phyloP scores from a whole-genome alignment of 2,329 filamentous ascomycete species.

The Cryoendolithus antarcticus region DNA sequence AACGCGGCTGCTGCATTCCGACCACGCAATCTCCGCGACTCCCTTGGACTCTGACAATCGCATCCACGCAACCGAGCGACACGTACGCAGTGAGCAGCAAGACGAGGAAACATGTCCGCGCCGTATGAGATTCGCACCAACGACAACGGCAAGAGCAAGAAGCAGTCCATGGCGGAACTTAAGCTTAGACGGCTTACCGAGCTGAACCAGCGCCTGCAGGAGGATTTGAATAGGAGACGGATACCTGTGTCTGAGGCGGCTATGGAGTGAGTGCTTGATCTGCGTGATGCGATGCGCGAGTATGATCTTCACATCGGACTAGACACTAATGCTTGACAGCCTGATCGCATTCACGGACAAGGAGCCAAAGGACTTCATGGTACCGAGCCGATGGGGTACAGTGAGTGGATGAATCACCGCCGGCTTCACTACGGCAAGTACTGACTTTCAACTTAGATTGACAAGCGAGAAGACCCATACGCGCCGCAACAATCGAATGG shows the following conservation, averaged over 20 bases:
- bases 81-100: no score
- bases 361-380: conserved; percentile 93
- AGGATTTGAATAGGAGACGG: conserved; percentile 88
- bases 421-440: conserved; percentile 2
- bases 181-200: conserved; percentile 94
- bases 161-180: conserved; percentile 97
- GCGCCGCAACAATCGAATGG: conserved; percentile 84
- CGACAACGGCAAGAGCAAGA: conserved; percentile 70
- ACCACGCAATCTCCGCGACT: no score
- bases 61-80: no score
- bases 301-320: not conserved
- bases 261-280: conserved; percentile 31
- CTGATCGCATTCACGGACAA: conserved; percentile 97
- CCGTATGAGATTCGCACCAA: conserved; percentile 55
- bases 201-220: conserved; percentile 87
- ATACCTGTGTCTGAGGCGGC: conserved; percentile 93
- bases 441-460: conserved; percentile 43
- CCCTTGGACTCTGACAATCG: no score
- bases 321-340: conserved; percentile 36
- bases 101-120: conserved; percentile 36
- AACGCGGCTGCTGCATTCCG: no score
- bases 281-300: not conserved
- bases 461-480: conserved; percentile 96
- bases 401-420: conserved; percentile 28
- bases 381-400: conserved; percentile 88